Evolutionary conservation across 2,329 filamentous ascomycete species (phyloP).

Genomic region (Aotearoamyces nothofagi): DNA sequence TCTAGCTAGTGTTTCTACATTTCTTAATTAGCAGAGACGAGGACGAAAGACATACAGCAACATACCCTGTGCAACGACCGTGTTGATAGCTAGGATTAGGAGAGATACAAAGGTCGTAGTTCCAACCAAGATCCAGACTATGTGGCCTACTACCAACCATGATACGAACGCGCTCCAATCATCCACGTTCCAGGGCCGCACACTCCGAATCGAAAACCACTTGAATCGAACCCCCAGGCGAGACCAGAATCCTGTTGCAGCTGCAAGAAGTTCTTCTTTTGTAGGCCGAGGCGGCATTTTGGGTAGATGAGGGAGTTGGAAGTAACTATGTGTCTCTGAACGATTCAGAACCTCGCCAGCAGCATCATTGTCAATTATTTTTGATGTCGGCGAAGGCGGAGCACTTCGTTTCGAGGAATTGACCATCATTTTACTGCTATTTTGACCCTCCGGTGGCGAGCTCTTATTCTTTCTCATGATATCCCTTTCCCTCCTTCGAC

Average conservation of each 20-base stretch:
- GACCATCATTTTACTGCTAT: constrained; percentile 5
- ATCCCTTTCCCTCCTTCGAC: constrained; percentile 11
- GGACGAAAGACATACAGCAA: constrained; percentile 11
- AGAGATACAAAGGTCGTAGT: constrained; percentile 96
- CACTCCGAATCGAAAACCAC: constrained; percentile 91
- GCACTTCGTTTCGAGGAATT: too few species aligned
- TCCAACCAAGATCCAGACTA: constrained; percentile 90
- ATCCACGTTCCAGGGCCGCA: constrained; percentile 86
- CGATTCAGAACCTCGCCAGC: too few species aligned
- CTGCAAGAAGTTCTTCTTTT: constrained; percentile 83
- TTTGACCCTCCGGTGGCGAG: constrained; percentile 14
- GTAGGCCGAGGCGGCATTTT: constrained; percentile 78
- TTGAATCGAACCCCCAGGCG: constrained; percentile 86
- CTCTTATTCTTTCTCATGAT: constrained; percentile 17
- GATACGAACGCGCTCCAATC: constrained; percentile 93
- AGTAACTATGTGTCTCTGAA: constrained; percentile 10
- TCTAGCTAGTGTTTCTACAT: constrained; percentile 69
- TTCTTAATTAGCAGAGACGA: constrained; percentile 7
- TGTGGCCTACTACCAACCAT: constrained; percentile 85
- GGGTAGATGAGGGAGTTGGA: constrained; percentile 39
- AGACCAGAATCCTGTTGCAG: constrained; percentile 86
- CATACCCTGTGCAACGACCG: constrained; percentile 82
- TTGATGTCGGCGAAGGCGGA: too few species aligned
- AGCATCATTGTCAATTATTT: too few species aligned
- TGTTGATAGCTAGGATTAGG: constrained; percentile 83